Base-by-base conservation (phyloP, 352 stramenopile species). In the Phytophthora sansomeana region DNA sequence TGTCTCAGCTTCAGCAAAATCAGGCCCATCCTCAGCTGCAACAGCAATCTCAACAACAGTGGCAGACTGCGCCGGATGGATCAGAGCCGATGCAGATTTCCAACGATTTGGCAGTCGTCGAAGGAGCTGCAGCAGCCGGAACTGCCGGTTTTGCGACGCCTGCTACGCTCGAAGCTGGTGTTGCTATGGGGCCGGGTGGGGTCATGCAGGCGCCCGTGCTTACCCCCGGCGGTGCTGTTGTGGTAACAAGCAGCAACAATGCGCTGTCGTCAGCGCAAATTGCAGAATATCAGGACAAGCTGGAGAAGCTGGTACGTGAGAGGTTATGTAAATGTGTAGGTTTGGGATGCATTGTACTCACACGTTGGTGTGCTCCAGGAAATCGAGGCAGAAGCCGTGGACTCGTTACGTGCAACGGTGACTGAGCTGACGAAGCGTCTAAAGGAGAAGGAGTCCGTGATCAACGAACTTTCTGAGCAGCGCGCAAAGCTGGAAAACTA, bases 401-500 rank as follows among this genome's bases (percentile, higher is more conserved):
- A 93, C 32, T 96, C 88, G 43, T 76, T 89, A 58, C 88, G 88
- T n/a, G 85, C 80, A 44, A 93, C 88, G 2, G 86, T 95, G 29
- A 71, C 77, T 0, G 82, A 93, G 46, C 69, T 96, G 53, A 96
- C 88, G 8, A 92, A 92, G 54, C 75, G 86, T 32, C 65, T 96
- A n/a, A 96, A 96, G 57, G 88, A 94, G 51, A 96, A 96, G 51
- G 88, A 96, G 43, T 93, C 88, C 14, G 61, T 90, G 41, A 96
- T 96, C 77, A 96, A 96, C 60, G 87, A 95, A 59, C 74, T 96
- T 16, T 85, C 85, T 4, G 85, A 95, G 69, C 85, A 96, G 70
- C 82, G 86, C 32, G 74, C 87, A 10, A 96, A 96, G 69, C 79
- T 96, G 29, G 89, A 96, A 66, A 96, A 91, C 41, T 96, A 96